Evolutionary conservation across 2,329 filamentous ascomycete genomes (phyloP), one percentile per base, ranked within the genome.

Genomic region (Fusarium sp.): DNA sequence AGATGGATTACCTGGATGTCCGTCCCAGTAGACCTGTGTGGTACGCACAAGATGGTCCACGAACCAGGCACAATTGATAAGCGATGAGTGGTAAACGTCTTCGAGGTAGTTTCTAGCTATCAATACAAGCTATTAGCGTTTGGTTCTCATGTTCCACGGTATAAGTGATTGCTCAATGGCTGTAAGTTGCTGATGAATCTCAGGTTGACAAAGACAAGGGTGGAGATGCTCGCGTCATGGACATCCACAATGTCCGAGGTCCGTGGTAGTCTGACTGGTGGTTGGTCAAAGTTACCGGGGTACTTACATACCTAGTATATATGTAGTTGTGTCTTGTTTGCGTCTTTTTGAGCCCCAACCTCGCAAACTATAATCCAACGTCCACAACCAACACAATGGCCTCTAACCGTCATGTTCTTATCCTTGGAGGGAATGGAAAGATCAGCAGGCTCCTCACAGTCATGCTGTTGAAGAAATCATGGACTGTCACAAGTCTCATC

Each of bases 341-440:
- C 41, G 50, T 41, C 56, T 61, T 60, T 61, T 61, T 43, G 10
- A 61, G 32, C 56, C 34, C 40, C 1, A 49, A 48, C 42, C 56
- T 24, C 39, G 10, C 8, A 36, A 24, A 26, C 22, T 4, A n/a
- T 28, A 26, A 31, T 43, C 15, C 7, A 15, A 22, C 9, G 38
- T 28, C 40, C 35, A 13, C 34, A 41, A 48, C 15, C 3, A 48
- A 38, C 25, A 43, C 35, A 40, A 70, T 71, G 68, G 11, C 58
- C 43, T 19, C 64, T 12, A 39, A 53, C 24, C 69, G 65, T 25
- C 78, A 83, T 67, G 83, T 91, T 50, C 85, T 92, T 53, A 77
- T 93, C 53, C 84, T 93, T 47, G 91, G 91, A 68, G 91, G 90
- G 63, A 90, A 92, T 77, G 91, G 91, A 75, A 91, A 91, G 75